Percentiles rank a stretch among this genome's conserved stretches.
Conservation (phyloP, 2,329 filamentous ascomycete genomes). For the Arthrobotrys conoides region DNA sequence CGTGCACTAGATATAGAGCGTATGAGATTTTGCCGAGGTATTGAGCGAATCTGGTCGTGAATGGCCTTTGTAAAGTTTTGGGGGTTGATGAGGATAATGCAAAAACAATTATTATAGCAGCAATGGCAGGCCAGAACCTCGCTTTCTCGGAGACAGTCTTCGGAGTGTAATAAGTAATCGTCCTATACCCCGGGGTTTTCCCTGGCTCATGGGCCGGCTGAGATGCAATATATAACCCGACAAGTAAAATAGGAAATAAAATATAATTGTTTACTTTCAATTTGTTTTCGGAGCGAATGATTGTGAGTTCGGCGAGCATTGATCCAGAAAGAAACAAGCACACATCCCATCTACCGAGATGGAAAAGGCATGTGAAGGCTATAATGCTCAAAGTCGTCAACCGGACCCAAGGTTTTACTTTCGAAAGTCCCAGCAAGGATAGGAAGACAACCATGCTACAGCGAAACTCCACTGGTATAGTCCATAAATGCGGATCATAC, state of each 20-base stretch:
- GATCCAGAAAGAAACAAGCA: conserved; percentile 62
- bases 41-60: conserved; percentile 64
- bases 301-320: conserved; percentile 62
- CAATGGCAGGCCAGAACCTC: conserved; percentile 65
- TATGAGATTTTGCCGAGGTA: conserved; percentile 65
- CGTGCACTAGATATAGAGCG: conserved; percentile 65
- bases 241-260: conserved; percentile 40
- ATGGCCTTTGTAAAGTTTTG: conserved; percentile 63
- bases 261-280: conserved; percentile 20
- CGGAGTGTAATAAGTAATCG: conserved; percentile 62
- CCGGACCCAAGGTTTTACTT: conserved; percentile 63
- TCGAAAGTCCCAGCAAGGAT: conserved; percentile 65
- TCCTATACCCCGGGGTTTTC: conserved; percentile 62
- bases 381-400: conserved; percentile 57
- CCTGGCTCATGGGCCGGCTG: conserved; percentile 32
- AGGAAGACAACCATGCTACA: conserved; percentile 66
- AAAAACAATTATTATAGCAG: conserved; percentile 64
- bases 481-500: conserved; percentile 67
- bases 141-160: conserved; percentile 59
- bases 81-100: conserved; percentile 34
- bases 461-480: conserved; percentile 67
- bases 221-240: conserved; percentile 48
- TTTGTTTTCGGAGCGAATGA: conserved; percentile 50
- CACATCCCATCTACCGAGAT: conserved; percentile 61
- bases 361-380: conserved; percentile 46